phyloP scores from a whole-genome alignment of 495 filamentous ascomycete genomes.

The Amniculicola lignicola region DNA sequence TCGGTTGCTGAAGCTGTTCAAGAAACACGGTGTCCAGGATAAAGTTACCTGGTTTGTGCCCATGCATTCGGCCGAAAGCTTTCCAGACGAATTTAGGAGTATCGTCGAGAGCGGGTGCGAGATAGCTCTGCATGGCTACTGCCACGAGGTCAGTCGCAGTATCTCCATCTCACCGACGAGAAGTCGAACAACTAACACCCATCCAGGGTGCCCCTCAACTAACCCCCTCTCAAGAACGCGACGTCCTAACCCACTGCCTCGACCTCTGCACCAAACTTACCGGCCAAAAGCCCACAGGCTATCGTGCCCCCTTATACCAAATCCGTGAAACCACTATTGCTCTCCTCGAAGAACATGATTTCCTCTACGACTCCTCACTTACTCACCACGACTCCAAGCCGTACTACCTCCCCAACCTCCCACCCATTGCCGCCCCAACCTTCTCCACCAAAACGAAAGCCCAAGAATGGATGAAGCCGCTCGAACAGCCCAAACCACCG shows the following conservation, averaged over 20 bases:
- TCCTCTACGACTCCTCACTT: slow-evolving; percentile 57
- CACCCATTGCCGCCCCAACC: slow-evolving; percentile 50
- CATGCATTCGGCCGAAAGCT: slow-evolving; percentile 61
- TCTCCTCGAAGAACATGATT: slow-evolving; percentile 54
- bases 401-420: slow-evolving; percentile 51
- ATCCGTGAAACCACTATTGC: slow-evolving; percentile 54
- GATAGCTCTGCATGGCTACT: slow-evolving; percentile 61
- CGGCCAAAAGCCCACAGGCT: slow-evolving; percentile 55
- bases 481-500: slow-evolving; percentile 37
- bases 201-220: slow-evolving; percentile 51
- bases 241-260: slow-evolving; percentile 56
- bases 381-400: slow-evolving; percentile 54
- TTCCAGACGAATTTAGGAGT: slow-evolving; percentile 51
- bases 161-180: background rate
- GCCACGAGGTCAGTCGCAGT: slow-evolving; percentile 46
- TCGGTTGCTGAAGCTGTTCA: slow-evolving; percentile 56
- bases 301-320: slow-evolving; percentile 59
- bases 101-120: slow-evolving; percentile 58
- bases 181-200: background rate
- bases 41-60: slow-evolving; percentile 64
- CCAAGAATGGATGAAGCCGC: slow-evolving; percentile 56
- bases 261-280: slow-evolving; percentile 48
- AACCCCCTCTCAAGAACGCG: slow-evolving; percentile 55
- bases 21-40: slow-evolving; percentile 51
- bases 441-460: slow-evolving; percentile 49